Evolutionary conservation across 345 rosid species (phyloP).

Genomic region (Eucalyptus tenuipes): DNA sequence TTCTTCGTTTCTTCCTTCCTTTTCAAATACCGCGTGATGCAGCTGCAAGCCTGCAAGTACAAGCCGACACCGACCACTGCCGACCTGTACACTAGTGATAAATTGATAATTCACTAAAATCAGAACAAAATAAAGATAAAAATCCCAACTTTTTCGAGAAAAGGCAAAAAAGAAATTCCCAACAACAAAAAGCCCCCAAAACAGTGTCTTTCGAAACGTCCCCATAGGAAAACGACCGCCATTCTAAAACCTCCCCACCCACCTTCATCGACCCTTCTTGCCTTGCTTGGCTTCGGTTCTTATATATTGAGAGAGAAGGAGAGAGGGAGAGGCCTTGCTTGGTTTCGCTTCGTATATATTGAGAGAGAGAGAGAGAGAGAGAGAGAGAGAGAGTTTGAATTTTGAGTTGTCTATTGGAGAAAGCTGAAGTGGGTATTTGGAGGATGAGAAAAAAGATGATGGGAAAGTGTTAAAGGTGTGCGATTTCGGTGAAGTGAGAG

Average conservation of each 20-base stretch:
- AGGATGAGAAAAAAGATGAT: background rate
- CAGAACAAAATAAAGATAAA: background rate
- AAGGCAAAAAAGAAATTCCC: background rate
- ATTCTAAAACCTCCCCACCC: background rate
- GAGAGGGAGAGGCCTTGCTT: background rate
- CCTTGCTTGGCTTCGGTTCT: background rate
- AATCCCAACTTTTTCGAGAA: background rate
- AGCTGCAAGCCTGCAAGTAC: background rate
- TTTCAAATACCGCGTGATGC: background rate
- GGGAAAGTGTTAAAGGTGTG: background rate
- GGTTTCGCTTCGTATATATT: background rate
- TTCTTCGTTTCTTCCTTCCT: background rate
- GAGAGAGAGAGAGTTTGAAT: background rate
- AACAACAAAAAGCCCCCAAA: background rate
- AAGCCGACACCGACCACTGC: background rate
- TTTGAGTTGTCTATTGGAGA: background rate
- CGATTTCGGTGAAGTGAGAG: background rate
- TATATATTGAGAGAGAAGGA: background rate
- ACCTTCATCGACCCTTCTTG: background rate
- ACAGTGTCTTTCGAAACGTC: background rate
- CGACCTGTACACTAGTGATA: background rate
- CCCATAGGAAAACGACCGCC: background rate
- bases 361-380: background rate
- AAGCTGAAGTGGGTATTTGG: background rate
- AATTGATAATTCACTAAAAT: background rate